Evolutionary conservation across 2,329 filamentous ascomycete genomes (phyloP), one percentile per base, ranked within the genome.

Genomic region (Neonectria faginata): DNA sequence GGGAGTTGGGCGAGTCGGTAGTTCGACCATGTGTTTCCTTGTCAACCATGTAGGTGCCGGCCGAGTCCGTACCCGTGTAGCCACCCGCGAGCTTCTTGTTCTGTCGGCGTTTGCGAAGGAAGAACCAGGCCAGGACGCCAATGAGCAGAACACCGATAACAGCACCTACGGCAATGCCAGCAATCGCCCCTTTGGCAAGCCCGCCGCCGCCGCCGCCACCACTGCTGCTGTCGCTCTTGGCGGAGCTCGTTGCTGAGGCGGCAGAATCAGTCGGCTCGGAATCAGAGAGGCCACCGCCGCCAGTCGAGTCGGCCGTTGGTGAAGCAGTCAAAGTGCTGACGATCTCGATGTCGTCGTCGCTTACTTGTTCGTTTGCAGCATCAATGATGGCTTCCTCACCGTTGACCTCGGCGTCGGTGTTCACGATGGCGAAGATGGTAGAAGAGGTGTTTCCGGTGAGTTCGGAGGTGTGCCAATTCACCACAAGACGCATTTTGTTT

Each of bases 111-210:
- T 82, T 81, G 16, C 80, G 80, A 29, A 83, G 70, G 55, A 84
- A 72, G 67, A 83, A 81, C 78, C 80, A 87, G 22, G 76, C 67
- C 8, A 84, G 66, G 3, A 71, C 75, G 5, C 72, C 79, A 67
- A 83, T 64, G 48, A 85, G 59, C 14, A 80, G 70, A 7, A 86
- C 71, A 12, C 78, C 78, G 6, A 75, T 76, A 4, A 74, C 76
- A 47, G 76, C 76, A 7, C 78, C 84, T 2, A 85, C 77, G 29
- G 79, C 83, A 39, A 86, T 85, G 47, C 84, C 84, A 18, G 79
- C 81, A 39, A 82, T 82, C 57, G 82, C 82, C 25, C 82, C 84
- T 0, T 73, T 75, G 3, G 78, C 74, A 3, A 85, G 75, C 2
- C 78, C 73, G 10, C 72, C 69, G 12, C 73, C 65, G 29, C 71